Conservation (phyloP, 805 yeast species). For the Kurtzmaniella fragi region DNA sequence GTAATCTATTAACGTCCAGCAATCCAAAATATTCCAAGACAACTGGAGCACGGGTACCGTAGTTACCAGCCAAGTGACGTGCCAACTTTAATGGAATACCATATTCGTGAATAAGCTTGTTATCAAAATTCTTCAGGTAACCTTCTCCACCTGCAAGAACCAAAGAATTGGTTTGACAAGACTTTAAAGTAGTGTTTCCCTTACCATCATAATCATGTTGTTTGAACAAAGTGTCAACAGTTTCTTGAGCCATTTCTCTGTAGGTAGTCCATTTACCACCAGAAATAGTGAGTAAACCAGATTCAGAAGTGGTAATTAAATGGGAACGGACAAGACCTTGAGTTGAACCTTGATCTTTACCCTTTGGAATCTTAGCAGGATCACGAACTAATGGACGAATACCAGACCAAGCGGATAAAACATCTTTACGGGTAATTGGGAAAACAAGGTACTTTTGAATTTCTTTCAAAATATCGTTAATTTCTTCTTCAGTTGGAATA, state of each 20-base stretch:
- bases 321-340: slow-evolving; percentile 92
- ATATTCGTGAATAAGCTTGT: slow-evolving; percentile 77
- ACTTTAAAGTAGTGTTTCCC: slow-evolving; percentile 18
- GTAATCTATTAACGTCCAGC: slow-evolving; percentile 53
- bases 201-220: slow-evolving; percentile 32
- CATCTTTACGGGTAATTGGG: slow-evolving; percentile 86
- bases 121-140: slow-evolving; percentile 67
- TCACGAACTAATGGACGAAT: slow-evolving; percentile 91
- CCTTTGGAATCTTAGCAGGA: slow-evolving; percentile 50
- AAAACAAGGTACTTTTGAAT: slow-evolving; percentile 85
- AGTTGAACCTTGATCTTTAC: slow-evolving; percentile 48
- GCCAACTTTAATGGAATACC: slow-evolving; percentile 70
- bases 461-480: slow-evolving; percentile 80
- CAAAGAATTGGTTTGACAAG: slow-evolving; percentile 50
- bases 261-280: slow-evolving; percentile 99
- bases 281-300: slow-evolving; percentile 81
- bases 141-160: slow-evolving; percentile 77
- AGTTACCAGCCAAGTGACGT: slow-evolving; percentile 75
- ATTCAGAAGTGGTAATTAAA: slow-evolving; percentile 63
- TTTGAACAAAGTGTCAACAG: slow-evolving; percentile 68
- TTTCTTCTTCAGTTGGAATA: slow-evolving; percentile 81
- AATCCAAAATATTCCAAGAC: slow-evolving; percentile 54
- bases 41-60: slow-evolving; percentile 85
- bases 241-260: slow-evolving; percentile 96
- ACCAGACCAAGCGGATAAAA: slow-evolving; percentile 94